A percentile compares a stretch with the other conserved stretches of the same genome.
phyloP scores from a whole-genome alignment of 306 rosid genomes.

The Macrotyloma uniflorum region DNA sequence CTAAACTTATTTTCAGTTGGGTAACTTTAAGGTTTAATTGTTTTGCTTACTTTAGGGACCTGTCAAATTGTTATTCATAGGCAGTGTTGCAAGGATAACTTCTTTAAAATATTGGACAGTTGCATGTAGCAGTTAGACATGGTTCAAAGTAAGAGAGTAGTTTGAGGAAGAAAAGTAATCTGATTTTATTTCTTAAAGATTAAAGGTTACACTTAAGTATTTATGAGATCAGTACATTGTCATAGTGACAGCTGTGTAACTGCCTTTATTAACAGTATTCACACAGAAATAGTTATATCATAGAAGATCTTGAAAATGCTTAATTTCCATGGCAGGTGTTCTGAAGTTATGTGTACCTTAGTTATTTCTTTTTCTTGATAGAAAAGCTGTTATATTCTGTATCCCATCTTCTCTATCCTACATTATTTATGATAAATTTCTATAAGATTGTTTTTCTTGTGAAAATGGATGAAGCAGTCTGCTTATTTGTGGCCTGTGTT shows the following conservation, averaged over 20 bases:
- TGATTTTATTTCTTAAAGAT: not conserved
- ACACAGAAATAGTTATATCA: not conserved
- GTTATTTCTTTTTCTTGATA: slow-evolving; percentile 2
- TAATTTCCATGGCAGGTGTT: not conserved
- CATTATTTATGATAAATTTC: not conserved
- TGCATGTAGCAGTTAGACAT: not conserved
- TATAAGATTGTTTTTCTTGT: slow-evolving; percentile 23
- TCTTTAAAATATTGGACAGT: not conserved
- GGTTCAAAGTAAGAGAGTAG: not conserved
- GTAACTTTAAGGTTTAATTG: not conserved
- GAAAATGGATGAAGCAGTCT: slow-evolving; percentile 20
- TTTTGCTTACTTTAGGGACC: not conserved
- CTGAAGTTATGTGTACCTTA: not conserved
- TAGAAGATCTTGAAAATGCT: not conserved
- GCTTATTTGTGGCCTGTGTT: slow-evolving; percentile 11
- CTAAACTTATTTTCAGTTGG: not conserved
- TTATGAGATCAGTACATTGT: not conserved
- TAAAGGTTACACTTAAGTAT: not conserved
- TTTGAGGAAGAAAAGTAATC: not conserved
- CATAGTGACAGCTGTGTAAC: not conserved
- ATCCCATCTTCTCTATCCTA: not conserved
- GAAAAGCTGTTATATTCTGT: not conserved
- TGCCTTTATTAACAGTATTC: too few species aligned
- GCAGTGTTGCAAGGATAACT: not conserved
- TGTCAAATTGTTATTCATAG: not conserved